Percentiles rank a stretch among this genome's conserved stretches.
Evolutionary conservation across 345 rosid species (phyloP).

Genomic region (Brassica incana): DNA sequence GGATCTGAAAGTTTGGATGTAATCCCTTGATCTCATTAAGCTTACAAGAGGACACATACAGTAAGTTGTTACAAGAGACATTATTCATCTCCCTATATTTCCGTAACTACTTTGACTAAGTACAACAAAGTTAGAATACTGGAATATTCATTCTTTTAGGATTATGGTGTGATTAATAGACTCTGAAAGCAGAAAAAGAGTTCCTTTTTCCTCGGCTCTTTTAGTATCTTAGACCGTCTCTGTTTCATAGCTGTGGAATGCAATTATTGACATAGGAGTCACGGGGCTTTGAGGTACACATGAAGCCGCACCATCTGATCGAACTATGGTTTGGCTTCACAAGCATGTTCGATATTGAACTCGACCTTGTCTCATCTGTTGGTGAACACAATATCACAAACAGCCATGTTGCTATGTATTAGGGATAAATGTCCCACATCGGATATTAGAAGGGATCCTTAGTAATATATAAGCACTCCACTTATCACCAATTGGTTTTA

Average conservation of each 20-base stretch:
- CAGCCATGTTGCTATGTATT: no score
- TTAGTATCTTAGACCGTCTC: not conserved
- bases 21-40: no score
- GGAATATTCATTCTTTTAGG: not conserved
- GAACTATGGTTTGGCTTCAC: slow-evolving; percentile 83
- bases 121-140: no score
- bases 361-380: slow-evolving; percentile 67
- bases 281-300: slow-evolving; percentile 73
- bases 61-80: no score
- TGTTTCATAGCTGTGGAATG: slow-evolving; percentile 55
- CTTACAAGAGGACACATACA: no score
- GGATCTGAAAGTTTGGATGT: slow-evolving; percentile 1
- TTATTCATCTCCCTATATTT: no score
- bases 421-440: no score
- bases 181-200: not conserved
- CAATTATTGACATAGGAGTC: slow-evolving; percentile 55
- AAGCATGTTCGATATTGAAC: slow-evolving; percentile 80
- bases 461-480: no score
- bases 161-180: not conserved
- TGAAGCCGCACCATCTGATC: slow-evolving; percentile 95
- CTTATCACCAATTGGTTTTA: no score
- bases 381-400: slow-evolving; percentile 84
- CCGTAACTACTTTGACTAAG: no score
- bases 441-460: no score
- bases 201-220: not conserved